phyloP scores from a whole-genome alignment of 1,139 yeast species.

The Taiozyma sp. region DNA sequence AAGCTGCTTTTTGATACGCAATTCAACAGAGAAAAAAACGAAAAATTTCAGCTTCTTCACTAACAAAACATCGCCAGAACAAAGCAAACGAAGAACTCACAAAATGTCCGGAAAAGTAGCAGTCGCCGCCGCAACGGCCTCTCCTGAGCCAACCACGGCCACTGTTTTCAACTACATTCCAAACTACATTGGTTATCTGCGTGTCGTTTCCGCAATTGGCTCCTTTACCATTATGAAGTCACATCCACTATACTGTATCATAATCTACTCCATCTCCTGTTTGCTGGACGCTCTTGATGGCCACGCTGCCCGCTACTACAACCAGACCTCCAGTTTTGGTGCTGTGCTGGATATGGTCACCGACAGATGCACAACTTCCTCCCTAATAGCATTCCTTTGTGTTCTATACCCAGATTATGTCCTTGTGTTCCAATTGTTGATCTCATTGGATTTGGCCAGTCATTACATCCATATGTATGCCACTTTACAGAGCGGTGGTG shows the following conservation, averaged over 20 bases:
- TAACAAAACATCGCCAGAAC: background rate
- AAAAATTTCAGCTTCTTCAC: background rate
- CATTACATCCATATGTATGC: constrained; percentile 99
- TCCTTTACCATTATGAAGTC: constrained; percentile 79
- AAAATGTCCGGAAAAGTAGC: background rate
- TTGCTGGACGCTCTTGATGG: constrained; percentile 96
- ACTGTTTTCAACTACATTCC: constrained; percentile 80
- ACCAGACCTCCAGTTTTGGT: constrained; percentile 90
- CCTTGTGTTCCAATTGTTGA: constrained; percentile 73
- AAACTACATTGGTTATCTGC: constrained; percentile 81
- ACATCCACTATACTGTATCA: constrained; percentile 75
- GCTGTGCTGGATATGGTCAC: constrained; percentile 99
- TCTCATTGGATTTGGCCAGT: constrained; percentile 86
- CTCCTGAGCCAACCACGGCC: constrained; percentile 24
- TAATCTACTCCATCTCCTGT: constrained; percentile 83
- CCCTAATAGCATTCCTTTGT: constrained; percentile 80
- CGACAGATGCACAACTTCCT: constrained; percentile 94
- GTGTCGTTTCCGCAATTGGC: constrained; percentile 76
- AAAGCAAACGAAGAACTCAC: background rate
- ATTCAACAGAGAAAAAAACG: background rate
- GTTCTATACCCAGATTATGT: constrained; percentile 68
- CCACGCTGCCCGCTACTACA: constrained; percentile 83
- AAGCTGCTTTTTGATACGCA: too few species aligned
- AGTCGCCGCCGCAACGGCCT: background rate
- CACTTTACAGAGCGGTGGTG: constrained; percentile 71